Conservation (phyloP, 495 filamentous ascomycete genomes). For the Neurospora sp. region DNA sequence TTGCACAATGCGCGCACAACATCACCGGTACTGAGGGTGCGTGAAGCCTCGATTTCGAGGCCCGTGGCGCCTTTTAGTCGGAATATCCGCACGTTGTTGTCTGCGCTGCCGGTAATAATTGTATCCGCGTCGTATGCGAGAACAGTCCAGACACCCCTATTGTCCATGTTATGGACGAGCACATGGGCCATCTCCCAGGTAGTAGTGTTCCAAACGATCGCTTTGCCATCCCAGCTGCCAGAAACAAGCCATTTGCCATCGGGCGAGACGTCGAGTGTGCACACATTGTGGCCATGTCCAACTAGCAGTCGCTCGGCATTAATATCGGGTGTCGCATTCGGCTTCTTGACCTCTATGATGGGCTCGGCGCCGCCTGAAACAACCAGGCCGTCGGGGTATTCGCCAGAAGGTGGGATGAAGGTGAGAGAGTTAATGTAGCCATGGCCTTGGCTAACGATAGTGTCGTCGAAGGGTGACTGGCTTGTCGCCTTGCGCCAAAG, state of each 20-base stretch:
- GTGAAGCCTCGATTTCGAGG: constrained; percentile 64
- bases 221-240: constrained; percentile 89
- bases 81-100: constrained; percentile 79
- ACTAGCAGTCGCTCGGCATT: constrained; percentile 78
- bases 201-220: constrained; percentile 63
- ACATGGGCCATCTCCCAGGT: constrained; percentile 58
- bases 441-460: constrained; percentile 62
- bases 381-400: constrained; percentile 70
- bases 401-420: constrained; percentile 58
- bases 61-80: constrained; percentile 50
- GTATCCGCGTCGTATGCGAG: constrained; percentile 70
- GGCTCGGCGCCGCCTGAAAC: constrained; percentile 81
- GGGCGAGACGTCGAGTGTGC: constrained; percentile 66
- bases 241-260: constrained; percentile 68
- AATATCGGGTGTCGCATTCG: constrained; percentile 47
- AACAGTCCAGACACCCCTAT: constrained; percentile 76
- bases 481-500: constrained; percentile 58
- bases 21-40: constrained; percentile 64
- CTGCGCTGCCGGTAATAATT: constrained; percentile 85
- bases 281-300: constrained; percentile 81
- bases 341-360: constrained; percentile 81
- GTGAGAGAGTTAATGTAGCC: constrained; percentile 79
- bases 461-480: constrained; percentile 66
- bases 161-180: constrained; percentile 64
- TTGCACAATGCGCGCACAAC: constrained; percentile 81